Conservation (phyloP, 139 green algal species). For the Coelastrella sp. region DNA sequence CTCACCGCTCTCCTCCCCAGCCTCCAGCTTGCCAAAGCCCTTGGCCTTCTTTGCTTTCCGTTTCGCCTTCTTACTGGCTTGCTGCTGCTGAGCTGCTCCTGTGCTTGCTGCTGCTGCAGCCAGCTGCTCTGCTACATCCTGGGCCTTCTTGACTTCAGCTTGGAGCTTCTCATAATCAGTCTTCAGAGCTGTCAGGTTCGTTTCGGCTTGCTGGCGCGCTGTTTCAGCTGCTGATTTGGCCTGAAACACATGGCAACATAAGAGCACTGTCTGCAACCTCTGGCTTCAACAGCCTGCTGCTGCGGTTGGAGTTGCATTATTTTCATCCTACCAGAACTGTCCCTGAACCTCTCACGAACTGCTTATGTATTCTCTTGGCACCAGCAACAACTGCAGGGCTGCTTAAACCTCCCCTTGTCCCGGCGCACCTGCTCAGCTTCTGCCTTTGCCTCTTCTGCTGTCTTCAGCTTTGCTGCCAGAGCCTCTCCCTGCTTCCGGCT, state of each 20-base stretch:
- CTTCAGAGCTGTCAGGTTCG: not conserved
- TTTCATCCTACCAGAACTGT: no score
- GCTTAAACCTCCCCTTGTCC: not conserved
- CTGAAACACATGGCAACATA: not conserved
- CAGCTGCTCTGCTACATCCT: conserved; percentile 27
- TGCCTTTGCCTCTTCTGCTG: conserved; percentile 30
- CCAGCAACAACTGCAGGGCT: not conserved
- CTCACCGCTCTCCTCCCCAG: not conserved
- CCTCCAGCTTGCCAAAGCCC: conserved; percentile 18
- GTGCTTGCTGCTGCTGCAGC: conserved; percentile 11
- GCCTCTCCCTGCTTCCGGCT: conserved; percentile 20
- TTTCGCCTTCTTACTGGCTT: not conserved
- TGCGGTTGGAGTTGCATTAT: no score
- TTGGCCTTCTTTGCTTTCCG: conserved; percentile 13
- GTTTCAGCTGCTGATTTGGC: conserved; percentile 29
- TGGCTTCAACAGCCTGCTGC: no score
- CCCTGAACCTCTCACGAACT: no score
- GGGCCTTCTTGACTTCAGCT: conserved; percentile 29
- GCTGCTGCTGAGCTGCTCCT: not conserved
- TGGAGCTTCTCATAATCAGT: conserved; percentile 21
- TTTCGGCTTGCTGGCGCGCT: not conserved
- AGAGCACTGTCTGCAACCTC: not conserved
- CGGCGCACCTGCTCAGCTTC: conserved; percentile 22
- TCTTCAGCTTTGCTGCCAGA: not conserved
- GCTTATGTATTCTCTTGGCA: no score